These are phyloP conservation scores for Litsea cubeba DNA, from an alignment of 164 flowering plant genomes.

Conservation along the genomic window DNA sequence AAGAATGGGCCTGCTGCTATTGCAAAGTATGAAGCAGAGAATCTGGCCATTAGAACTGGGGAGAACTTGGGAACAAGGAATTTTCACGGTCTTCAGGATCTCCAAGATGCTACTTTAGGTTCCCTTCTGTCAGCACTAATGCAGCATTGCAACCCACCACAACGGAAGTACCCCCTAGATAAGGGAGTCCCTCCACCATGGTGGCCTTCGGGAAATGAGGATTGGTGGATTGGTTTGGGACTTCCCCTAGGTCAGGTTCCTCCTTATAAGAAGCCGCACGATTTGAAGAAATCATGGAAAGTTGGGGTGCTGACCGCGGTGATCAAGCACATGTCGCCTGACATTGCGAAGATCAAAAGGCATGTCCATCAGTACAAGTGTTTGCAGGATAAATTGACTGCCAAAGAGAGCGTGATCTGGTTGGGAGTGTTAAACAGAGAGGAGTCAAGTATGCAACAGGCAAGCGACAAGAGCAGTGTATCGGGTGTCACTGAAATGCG, in stretches of 20 bases:
- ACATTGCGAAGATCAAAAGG: slow-evolving; percentile 72
- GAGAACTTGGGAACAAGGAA: slow-evolving; percentile 6
- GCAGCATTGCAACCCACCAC: slow-evolving; percentile 44
- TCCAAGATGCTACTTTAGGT: slow-evolving; percentile 35
- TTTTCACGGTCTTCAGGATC: slow-evolving; percentile 24
- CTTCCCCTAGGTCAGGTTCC: slow-evolving; percentile 27
- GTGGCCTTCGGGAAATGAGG: slow-evolving; percentile 42
- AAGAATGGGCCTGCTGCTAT: slow-evolving; percentile 63
- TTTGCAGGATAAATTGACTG: slow-evolving; percentile 84
- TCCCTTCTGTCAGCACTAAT: slow-evolving; percentile 35
- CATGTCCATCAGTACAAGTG: slow-evolving; percentile 74
- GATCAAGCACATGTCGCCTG: slow-evolving; percentile 88
- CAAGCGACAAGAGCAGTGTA: slow-evolving; percentile 49
- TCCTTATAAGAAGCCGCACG: slow-evolving; percentile 46
- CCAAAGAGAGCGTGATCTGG: slow-evolving; percentile 81
- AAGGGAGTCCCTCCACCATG: slow-evolving; percentile 39
- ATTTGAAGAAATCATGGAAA: slow-evolving; percentile 47
- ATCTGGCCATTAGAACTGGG: slow-evolving; percentile 12
- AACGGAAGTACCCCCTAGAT: slow-evolving; percentile 35
- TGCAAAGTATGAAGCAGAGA: slow-evolving; percentile 38
- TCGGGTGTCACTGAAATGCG: slow-evolving; percentile 55
- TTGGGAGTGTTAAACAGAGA: slow-evolving; percentile 62
- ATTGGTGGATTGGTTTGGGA: slow-evolving; percentile 34
- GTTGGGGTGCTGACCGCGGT: slow-evolving; percentile 63
- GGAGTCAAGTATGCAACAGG: slow-evolving; percentile 50